phyloP scores from a whole-genome alignment of 768 basidiomycete species.

The Leccinum obscurum region DNA sequence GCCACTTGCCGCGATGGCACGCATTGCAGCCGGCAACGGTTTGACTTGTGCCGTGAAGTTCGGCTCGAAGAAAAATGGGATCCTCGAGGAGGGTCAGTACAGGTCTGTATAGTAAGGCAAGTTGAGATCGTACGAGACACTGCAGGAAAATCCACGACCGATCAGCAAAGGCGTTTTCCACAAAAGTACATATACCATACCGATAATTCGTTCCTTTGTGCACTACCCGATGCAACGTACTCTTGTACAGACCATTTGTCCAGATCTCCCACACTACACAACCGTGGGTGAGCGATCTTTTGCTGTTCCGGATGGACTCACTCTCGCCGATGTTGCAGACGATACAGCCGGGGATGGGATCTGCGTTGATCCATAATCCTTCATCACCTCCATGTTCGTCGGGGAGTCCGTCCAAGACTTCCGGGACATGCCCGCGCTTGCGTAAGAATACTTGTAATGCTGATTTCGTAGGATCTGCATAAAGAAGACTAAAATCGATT shows the following conservation, averaged over 20 bases:
- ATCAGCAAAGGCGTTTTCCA: neutral
- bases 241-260: slow-evolving; percentile 84
- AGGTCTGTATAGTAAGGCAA: neutral
- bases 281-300: slow-evolving; percentile 3
- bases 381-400: slow-evolving; percentile 55
- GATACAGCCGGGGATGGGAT: slow-evolving; percentile 79
- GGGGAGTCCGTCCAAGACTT: slow-evolving; percentile 39
- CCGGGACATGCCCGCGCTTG: slow-evolving; percentile 36
- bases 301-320: slow-evolving; percentile 35
- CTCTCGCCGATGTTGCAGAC: slow-evolving; percentile 95
- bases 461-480: slow-evolving; percentile 74
- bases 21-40: slow-evolving; percentile 62
- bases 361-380: slow-evolving; percentile 79
- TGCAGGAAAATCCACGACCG: slow-evolving; percentile 26
- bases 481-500: slow-evolving; percentile 65
- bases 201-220: slow-evolving; percentile 74
- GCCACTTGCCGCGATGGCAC: slow-evolving; percentile 28
- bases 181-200: slow-evolving; percentile 20
- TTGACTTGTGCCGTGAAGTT: slow-evolving; percentile 72
- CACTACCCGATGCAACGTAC: slow-evolving; percentile 88
- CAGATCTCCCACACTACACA: slow-evolving; percentile 86
- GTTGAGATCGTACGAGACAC: slow-evolving; percentile 74
- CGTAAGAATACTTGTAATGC: slow-evolving; percentile 82
- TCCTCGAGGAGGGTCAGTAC: slow-evolving; percentile 40
- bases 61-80: slow-evolving; percentile 95